Conservation (phyloP, 345 rosid species). For the Capsella bursapastoris region DNA sequence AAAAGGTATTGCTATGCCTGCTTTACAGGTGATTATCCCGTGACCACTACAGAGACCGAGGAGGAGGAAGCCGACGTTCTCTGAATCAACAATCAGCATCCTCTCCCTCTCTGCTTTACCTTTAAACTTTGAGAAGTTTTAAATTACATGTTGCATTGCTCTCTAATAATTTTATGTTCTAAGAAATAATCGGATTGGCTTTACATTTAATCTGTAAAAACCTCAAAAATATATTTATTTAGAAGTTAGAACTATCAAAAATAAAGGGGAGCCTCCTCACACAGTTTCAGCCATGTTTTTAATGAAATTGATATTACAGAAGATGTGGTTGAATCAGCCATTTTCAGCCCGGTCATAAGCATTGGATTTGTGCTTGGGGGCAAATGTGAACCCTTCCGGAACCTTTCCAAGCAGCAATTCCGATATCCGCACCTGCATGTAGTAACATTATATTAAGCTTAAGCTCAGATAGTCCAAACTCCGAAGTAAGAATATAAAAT, state of each 20-base stretch:
- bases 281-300: slow-evolving; percentile 4
- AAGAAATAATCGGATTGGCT: background rate
- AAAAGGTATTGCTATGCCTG: slow-evolving; percentile 74
- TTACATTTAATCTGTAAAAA: background rate
- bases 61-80: slow-evolving; percentile 64
- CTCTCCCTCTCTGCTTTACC: background rate
- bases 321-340: slow-evolving; percentile 54
- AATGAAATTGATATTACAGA: slow-evolving; percentile 13
- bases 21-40: slow-evolving; percentile 78
- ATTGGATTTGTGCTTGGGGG: slow-evolving; percentile 93
- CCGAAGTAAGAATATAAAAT: background rate
- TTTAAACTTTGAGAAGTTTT: background rate
- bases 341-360: slow-evolving; percentile 91
- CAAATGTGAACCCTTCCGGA: slow-evolving; percentile 87
- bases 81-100: background rate
- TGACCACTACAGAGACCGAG: slow-evolving; percentile 54
- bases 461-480: background rate
- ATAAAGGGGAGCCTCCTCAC: background rate
- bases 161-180: background rate
- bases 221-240: background rate
- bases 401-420: slow-evolving; percentile 95
- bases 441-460: slow-evolving; percentile 5
- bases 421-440: slow-evolving; percentile 72
- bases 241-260: background rate
- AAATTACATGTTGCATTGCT: background rate